A percentile compares a stretch with the other conserved stretches of the same genome.
Conservation (phyloP, 2,329 filamentous ascomycete species). For the Pseudogymnoascus sp. region DNA sequence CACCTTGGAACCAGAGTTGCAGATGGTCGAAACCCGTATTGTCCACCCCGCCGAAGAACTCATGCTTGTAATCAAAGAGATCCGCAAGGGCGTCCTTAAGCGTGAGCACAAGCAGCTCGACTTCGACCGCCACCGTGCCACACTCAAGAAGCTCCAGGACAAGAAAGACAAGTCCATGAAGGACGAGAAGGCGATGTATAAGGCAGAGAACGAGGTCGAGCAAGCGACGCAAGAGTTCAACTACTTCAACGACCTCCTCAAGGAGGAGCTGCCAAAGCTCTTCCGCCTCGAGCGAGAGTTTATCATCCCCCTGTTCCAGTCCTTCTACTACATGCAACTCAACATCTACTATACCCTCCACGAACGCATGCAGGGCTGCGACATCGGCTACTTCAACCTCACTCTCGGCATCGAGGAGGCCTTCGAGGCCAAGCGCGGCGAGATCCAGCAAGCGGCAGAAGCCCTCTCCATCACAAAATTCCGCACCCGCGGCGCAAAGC, state of each 20-base stretch:
- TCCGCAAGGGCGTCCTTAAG: constrained; percentile 80
- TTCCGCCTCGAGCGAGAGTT: constrained; percentile 88
- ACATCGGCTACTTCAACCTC: constrained; percentile 96
- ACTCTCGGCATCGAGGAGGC: constrained; percentile 85
- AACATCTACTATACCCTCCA: constrained; percentile 99
- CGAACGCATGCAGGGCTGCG: constrained; percentile 93
- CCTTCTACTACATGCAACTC: constrained; percentile 99
- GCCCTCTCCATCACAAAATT: constrained; percentile 78
- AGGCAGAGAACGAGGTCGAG: constrained; percentile 86
- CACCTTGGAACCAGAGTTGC: constrained; percentile 80
- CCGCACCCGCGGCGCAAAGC: constrained; percentile 71
- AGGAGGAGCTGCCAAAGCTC: constrained; percentile 88
- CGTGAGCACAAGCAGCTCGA: constrained; percentile 97
- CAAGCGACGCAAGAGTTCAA: constrained; percentile 91
- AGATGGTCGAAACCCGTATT: constrained; percentile 91
- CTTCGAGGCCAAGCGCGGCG: constrained; percentile 79
- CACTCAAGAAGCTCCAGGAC: constrained; percentile 89
- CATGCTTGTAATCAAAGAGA: constrained; percentile 88
- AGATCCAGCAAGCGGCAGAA: constrained; percentile 79
- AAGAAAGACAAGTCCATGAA: constrained; percentile 96
- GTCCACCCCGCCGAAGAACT: constrained; percentile 91
- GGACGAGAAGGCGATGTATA: constrained; percentile 96
- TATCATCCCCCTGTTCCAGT: constrained; percentile 94
- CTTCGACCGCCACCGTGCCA: constrained; percentile 76
- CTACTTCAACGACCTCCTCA: constrained; percentile 95